Percentiles rank a stretch among this genome's conserved stretches.
These are phyloP conservation scores for Candida ovalis DNA, from an alignment of 805 yeast species.

Conservation along the genomic window DNA sequence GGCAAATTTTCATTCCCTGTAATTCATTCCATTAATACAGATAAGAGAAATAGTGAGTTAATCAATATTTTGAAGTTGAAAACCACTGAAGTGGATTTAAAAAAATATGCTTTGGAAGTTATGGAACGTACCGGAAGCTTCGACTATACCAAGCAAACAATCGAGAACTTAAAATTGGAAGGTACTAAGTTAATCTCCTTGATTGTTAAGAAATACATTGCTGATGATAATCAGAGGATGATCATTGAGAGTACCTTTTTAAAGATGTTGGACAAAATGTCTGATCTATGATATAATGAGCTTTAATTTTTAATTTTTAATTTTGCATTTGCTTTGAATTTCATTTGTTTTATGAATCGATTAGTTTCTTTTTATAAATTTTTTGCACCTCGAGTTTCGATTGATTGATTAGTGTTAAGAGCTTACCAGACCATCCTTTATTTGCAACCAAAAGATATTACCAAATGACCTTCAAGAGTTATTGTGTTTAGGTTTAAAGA, in stretches of 20 bases:
- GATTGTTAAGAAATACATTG: constrained; percentile 12
- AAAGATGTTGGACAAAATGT: constrained; percentile 4
- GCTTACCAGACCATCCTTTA: too few relatives aligned
- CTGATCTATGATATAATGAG: background rate
- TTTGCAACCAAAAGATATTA: too few relatives aligned
- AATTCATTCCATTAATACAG: constrained; percentile 53
- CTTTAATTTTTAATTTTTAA: too few relatives aligned
- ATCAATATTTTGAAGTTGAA: constrained; percentile 48
- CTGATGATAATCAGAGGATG: background rate
- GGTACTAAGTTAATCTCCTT: constrained; percentile 24
- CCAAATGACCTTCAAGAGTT: too few relatives aligned
- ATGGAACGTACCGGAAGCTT: constrained; percentile 41
- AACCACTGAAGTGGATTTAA: constrained; percentile 47
- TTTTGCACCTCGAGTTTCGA: too few relatives aligned
- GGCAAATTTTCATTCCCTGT: constrained; percentile 89
- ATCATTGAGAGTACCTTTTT: constrained; percentile 4
- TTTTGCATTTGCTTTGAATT: too few relatives aligned
- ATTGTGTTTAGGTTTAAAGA: too few relatives aligned
- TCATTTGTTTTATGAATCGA: too few relatives aligned
- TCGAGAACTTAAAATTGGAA: constrained; percentile 23
- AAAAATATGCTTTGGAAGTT: constrained; percentile 46
- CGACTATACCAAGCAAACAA: constrained; percentile 33
- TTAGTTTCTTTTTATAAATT: too few relatives aligned
- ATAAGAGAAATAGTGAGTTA: constrained; percentile 36
- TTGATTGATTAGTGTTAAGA: too few relatives aligned